Evolutionary conservation across 1,284 basidiomycete species (phyloP).

Genomic region (Ustilago sp.): DNA sequence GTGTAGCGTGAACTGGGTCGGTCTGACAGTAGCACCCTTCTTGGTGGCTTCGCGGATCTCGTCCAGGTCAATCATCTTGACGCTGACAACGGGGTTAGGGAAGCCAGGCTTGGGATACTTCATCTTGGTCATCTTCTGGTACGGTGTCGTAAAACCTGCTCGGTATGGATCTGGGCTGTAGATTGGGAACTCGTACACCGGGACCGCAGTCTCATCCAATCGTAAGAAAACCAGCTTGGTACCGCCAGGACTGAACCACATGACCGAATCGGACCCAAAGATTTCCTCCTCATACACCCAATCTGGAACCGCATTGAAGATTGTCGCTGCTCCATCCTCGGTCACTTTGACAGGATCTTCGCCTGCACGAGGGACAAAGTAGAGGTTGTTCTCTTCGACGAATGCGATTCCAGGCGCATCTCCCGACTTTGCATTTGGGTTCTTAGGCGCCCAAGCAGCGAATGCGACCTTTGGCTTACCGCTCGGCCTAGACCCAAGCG

Average conservation of each 20-base stretch:
- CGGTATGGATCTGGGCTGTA: conserved; percentile 76
- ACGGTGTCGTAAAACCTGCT: conserved; percentile 55
- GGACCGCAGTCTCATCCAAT: conserved; percentile 88
- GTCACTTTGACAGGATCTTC: conserved; percentile 81
- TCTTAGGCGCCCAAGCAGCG: conserved; percentile 46
- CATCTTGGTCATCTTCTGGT: conserved; percentile 54
- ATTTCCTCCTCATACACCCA: conserved; percentile 75
- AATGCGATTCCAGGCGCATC: conserved; percentile 44
- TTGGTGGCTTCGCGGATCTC: conserved; percentile 30
- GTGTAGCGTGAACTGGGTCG: conserved; percentile 36
- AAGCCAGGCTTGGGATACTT: conserved; percentile 80
- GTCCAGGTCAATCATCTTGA: conserved; percentile 74
- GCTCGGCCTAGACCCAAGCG: conserved; percentile 66
- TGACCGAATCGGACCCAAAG: conserved; percentile 78
- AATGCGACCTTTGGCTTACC: conserved; percentile 36
- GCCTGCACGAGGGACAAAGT: conserved; percentile 30
- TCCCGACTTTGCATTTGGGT: not conserved
- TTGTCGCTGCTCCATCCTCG: conserved; percentile 80
- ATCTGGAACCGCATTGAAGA: conserved; percentile 94
- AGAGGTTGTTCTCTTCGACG: conserved; percentile 61
- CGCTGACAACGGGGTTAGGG: conserved; percentile 84
- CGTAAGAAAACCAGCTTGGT: conserved; percentile 84
- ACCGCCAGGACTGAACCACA: conserved; percentile 92
- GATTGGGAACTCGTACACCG: conserved; percentile 85
- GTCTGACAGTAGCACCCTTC: conserved; percentile 13